These are phyloP conservation scores for Trichoderma pleuroti DNA, from an alignment of 2,329 filamentous ascomycete genomes.

Conservation along the genomic window DNA sequence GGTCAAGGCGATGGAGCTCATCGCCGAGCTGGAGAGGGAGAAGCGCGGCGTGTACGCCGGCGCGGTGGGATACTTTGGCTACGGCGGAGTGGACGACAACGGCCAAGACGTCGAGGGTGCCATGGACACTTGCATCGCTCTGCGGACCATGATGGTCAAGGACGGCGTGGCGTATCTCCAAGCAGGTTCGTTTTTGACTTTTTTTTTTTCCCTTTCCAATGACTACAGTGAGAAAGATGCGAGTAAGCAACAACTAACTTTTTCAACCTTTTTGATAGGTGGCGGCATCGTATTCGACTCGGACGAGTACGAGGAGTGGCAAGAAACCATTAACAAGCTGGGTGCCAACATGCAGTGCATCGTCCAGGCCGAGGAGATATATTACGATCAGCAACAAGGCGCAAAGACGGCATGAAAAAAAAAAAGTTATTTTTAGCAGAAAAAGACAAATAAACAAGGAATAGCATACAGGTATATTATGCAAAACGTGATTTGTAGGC, in stretches of 20 bases:
- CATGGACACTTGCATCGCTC: slow-evolving; percentile 81
- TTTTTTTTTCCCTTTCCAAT: not conserved
- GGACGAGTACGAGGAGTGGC: slow-evolving; percentile 86
- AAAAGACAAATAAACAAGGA: not conserved
- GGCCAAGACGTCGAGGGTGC: slow-evolving; percentile 69
- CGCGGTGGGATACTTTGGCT: slow-evolving; percentile 95
- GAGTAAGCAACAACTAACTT: slow-evolving; percentile 9
- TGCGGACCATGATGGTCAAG: slow-evolving; percentile 93
- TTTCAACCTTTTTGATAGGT: slow-evolving; percentile 37
- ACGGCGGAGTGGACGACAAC: slow-evolving; percentile 64
- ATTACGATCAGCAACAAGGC: slow-evolving; percentile 37
- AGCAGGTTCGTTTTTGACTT: slow-evolving; percentile 45
- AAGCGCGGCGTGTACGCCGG: slow-evolving; percentile 95
- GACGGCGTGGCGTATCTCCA: slow-evolving; percentile 90
- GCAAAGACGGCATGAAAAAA: slow-evolving; percentile 7
- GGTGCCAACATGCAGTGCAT: slow-evolving; percentile 88
- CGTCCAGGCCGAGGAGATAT: slow-evolving; percentile 72
- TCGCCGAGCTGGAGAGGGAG: slow-evolving; percentile 88
- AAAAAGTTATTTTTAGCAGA: not conserved
- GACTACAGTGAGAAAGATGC: not conserved
- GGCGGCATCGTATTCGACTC: slow-evolving; percentile 95
- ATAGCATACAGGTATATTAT: not conserved
- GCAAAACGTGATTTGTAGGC: not conserved
- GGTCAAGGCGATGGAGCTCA: slow-evolving; percentile 94
- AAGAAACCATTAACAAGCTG: slow-evolving; percentile 94